Conservation (phyloP, 768 basidiomycete genomes). For the Rhizopogon vesiculosus region DNA sequence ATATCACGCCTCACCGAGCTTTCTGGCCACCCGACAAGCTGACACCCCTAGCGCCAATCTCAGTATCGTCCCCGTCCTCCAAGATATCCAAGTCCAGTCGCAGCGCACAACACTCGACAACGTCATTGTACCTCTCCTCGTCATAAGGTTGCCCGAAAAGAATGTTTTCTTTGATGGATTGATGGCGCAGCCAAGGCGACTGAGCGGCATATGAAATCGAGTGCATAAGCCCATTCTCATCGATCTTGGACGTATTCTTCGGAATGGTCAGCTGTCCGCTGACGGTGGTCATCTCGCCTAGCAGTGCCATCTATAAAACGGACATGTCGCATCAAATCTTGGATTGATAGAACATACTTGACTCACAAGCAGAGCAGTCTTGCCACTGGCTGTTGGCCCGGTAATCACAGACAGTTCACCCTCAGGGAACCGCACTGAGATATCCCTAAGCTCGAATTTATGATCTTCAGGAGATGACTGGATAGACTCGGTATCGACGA, state of each 20-base stretch:
- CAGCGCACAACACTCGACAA: conserved; percentile 84
- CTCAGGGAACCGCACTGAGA: conserved; percentile 42
- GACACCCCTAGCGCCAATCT: conserved; percentile 72
- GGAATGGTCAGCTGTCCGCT: conserved; percentile 36
- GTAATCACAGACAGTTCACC: conserved; percentile 43
- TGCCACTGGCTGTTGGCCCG: conserved; percentile 45
- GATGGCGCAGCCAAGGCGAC: conserved; percentile 64
- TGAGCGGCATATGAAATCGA: conserved; percentile 72
- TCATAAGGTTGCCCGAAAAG: conserved; percentile 69
- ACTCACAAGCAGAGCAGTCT: conserved; percentile 41
- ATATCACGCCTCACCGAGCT: conserved; percentile 46
- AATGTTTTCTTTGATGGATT: conserved; percentile 78
- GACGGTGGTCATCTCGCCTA: conserved; percentile 35
- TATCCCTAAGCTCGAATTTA: conserved; percentile 38
- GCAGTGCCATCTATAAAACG: conserved; percentile 23
- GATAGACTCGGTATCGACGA: conserved; percentile 12
- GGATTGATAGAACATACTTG: neutral
- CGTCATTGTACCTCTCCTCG: conserved; percentile 67
- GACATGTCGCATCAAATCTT: neutral
- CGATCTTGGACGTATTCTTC: conserved; percentile 47
- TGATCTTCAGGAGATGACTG: conserved; percentile 19
- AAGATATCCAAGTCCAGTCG: conserved; percentile 75
- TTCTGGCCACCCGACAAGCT: conserved; percentile 82
- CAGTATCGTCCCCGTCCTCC: conserved; percentile 82
- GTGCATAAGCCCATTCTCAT: conserved; percentile 57